phyloP scores from a whole-genome alignment of 768 basidiomycete genomes.

The Suillus subalutaceus region DNA sequence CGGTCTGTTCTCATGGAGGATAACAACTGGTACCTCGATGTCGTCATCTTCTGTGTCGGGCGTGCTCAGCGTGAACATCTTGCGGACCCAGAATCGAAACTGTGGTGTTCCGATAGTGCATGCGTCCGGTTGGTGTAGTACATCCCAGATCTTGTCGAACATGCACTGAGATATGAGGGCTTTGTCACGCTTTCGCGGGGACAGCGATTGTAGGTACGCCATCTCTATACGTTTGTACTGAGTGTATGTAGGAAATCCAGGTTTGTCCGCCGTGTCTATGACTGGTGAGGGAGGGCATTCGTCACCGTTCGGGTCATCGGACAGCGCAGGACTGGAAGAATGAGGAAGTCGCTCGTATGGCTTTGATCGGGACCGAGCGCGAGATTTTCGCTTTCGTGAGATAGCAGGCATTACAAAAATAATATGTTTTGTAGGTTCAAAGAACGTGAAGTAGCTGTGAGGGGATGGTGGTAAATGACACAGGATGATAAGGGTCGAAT shows the following conservation, averaged over 20 bases:
- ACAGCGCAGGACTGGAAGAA: conserved; percentile 13
- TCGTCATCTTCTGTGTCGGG: conserved; percentile 21
- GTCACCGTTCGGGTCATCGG: neutral
- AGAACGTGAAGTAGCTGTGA: conserved; percentile 5
- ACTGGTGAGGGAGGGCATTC: conserved; percentile 9
- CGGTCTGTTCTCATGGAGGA: conserved; percentile 71
- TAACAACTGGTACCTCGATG: conserved; percentile 39
- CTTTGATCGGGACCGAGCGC: conserved; percentile 12
- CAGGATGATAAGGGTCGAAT: conserved; percentile 3
- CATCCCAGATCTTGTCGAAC: conserved; percentile 75
- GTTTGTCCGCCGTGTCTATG: conserved; percentile 22
- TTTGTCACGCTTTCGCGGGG: conserved; percentile 61
- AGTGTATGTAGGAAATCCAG: conserved; percentile 63
- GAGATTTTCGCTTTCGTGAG: neutral
- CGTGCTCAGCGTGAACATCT: conserved; percentile 67
- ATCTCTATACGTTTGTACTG: conserved; percentile 63
- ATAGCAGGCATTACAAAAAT: conserved; percentile 9
- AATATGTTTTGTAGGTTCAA: neutral
- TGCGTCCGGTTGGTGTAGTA: conserved; percentile 55
- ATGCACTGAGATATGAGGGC: conserved; percentile 71
- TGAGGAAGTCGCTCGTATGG: conserved; percentile 25
- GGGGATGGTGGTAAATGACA: conserved; percentile 22
- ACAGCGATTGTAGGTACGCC: conserved; percentile 60
- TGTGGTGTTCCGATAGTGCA: conserved; percentile 57
- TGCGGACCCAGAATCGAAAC: conserved; percentile 83